phyloP scores from a whole-genome alignment of 306 rosid species.

The Rubus parviflorus region DNA sequence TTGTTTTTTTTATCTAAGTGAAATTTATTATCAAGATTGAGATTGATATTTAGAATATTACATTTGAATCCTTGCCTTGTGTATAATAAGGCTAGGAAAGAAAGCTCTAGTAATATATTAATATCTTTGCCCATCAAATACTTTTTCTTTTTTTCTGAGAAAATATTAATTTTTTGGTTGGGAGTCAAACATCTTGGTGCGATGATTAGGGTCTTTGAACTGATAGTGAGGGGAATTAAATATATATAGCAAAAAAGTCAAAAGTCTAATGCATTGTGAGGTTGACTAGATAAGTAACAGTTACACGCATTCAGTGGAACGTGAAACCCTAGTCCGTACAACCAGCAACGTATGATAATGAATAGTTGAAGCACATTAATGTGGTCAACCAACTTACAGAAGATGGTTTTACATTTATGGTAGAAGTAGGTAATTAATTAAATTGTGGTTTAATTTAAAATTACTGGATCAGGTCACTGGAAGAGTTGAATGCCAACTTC shows the following conservation, averaged over 20 bases:
- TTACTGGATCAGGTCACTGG: slow-evolving; percentile 47
- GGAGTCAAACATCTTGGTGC: neutral
- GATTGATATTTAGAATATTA: neutral
- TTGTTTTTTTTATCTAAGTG: neutral
- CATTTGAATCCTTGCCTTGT: neutral
- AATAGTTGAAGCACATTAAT: neutral
- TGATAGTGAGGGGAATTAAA: neutral
- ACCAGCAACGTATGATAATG: neutral
- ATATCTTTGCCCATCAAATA: neutral
- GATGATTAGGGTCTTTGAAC: neutral
- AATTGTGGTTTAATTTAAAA: neutral
- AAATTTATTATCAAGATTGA: neutral
- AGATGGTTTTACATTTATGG: neutral
- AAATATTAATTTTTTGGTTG: neutral
- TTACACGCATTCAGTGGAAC: neutral
- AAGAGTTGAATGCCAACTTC: slow-evolving; percentile 87
- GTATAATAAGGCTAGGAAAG: neutral
- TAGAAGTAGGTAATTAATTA: neutral
- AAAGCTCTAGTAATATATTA: neutral
- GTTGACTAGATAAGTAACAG: neutral
- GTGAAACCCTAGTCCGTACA: slow-evolving; percentile 4
- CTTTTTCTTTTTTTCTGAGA: neutral
- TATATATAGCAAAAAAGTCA: neutral
- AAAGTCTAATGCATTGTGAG: neutral
- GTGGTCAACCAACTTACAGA: neutral